A percentile compares a stretch with the other conserved stretches of the same genome.
Conservation (phyloP, 345 rosid genomes). For the Laguncularia racemosa region DNA sequence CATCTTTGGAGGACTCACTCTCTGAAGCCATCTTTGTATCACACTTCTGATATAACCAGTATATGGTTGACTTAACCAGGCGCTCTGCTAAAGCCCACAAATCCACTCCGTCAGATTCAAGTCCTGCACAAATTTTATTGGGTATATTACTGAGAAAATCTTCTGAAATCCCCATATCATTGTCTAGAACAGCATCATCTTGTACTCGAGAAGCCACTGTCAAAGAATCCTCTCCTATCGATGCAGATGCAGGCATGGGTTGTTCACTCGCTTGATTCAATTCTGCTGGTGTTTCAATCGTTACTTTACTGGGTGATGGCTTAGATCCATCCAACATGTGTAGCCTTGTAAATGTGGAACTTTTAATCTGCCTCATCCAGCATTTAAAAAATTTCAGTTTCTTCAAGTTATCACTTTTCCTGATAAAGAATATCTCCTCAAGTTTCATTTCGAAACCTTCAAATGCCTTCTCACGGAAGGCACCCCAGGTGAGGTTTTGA, state of each 20-base stretch:
- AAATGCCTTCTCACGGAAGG: constrained; percentile 46
- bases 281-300: constrained; percentile 21
- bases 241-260: constrained; percentile 37
- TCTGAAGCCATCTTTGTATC: constrained; percentile 29
- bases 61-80: constrained; percentile 57
- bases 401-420: constrained; percentile 48
- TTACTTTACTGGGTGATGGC: constrained; percentile 26
- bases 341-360: constrained; percentile 27
- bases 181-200: constrained; percentile 38
- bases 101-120: constrained; percentile 69
- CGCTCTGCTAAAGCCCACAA: constrained; percentile 70
- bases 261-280: constrained; percentile 44
- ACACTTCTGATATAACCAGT: constrained; percentile 48
- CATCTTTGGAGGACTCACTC: constrained; percentile 28
- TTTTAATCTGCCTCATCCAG: constrained; percentile 78
- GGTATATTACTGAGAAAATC: constrained; percentile 51
- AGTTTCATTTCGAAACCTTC: constrained; percentile 40
- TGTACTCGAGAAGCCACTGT: constrained; percentile 46
- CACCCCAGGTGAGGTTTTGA: constrained; percentile 46
- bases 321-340: constrained; percentile 16
- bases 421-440: constrained; percentile 51
- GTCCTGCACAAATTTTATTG: constrained; percentile 57
- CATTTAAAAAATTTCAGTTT: constrained; percentile 80
- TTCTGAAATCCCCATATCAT: constrained; percentile 41
- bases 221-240: constrained; percentile 53